A percentile compares a stretch with the other conserved stretches of the same genome.
Conservation (phyloP, 345 rosid species). For the Cardiospermum halicacabum region DNA sequence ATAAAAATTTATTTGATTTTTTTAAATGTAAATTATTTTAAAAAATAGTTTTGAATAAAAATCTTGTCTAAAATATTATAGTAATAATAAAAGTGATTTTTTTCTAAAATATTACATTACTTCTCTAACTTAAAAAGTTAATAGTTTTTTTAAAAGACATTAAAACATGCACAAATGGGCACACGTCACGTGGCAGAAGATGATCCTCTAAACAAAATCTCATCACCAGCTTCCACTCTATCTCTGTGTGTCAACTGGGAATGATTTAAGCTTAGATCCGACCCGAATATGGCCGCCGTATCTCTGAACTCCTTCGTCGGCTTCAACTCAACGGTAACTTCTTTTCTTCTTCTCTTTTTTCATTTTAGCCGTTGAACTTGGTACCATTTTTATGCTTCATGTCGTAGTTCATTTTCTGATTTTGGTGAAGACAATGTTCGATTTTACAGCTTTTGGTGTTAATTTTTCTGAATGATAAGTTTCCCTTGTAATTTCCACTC, state of each 20-base stretch:
- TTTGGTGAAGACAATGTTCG: neutral
- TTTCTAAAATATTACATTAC: no score
- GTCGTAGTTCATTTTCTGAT: neutral
- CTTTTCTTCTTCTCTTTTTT: neutral
- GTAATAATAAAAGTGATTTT: no score
- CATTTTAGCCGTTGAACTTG: neutral
- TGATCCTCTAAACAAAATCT: neutral
- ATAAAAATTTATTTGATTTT: no score
- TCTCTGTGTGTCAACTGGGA: neutral
- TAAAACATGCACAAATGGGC: neutral
- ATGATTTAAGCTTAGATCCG: constrained; percentile 20
- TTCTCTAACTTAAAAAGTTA: neutral
- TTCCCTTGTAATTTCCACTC: neutral
- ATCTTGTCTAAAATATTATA: no score
- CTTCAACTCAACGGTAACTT: constrained; percentile 27
- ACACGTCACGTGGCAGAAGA: neutral
- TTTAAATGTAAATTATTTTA: no score
- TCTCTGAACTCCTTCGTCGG: constrained; percentile 35
- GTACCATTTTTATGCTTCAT: neutral
- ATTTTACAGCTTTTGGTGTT: neutral
- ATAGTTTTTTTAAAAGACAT: neutral
- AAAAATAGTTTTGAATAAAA: no score
- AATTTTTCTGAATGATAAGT: no score
- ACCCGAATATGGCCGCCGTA: constrained; percentile 30
- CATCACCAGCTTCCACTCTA: constrained; percentile 9